A percentile compares a stretch with the other conserved stretches of the same genome.
Conservation (phyloP, 2,329 filamentous ascomycete species). For the Penicillium hesseltinei region DNA sequence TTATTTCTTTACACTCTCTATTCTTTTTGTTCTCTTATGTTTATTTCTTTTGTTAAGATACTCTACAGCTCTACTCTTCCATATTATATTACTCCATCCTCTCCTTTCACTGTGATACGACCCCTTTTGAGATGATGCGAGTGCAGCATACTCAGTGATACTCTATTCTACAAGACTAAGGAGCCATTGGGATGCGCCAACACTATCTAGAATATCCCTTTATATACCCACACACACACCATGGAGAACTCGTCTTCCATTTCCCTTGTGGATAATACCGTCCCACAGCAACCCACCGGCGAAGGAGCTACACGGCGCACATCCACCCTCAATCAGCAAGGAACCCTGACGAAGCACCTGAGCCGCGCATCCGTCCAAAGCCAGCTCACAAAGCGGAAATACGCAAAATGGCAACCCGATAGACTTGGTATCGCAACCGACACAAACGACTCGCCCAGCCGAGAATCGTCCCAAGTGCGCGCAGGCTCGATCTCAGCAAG, state of each 20-base stretch:
- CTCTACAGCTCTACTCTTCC: not conserved
- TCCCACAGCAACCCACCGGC: conserved; percentile 24
- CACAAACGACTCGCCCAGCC: conserved; percentile 14
- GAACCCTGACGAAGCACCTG: conserved; percentile 29
- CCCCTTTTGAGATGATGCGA: conserved; percentile 9
- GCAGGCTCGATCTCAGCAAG: conserved; percentile 19
- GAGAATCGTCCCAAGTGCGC: conserved; percentile 21
- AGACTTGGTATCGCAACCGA: conserved; percentile 49
- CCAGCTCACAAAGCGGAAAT: conserved; percentile 44
- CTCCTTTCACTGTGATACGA: not conserved
- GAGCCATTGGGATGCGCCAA: not conserved
- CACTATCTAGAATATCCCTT: not conserved
- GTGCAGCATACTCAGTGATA: not conserved
- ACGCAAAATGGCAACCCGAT: conserved; percentile 54
- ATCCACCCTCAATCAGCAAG: conserved; percentile 22
- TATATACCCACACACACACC: not conserved
- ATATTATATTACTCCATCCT: not conserved
- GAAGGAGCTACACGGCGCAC: conserved; percentile 23
- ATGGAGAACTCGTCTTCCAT: conserved; percentile 33
- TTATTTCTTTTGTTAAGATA: not conserved
- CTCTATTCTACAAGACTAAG: not conserved
- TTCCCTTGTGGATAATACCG: conserved; percentile 43
- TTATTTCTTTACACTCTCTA: not conserved
- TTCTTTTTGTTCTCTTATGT: not conserved
- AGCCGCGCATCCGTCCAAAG: conserved; percentile 39